Evolutionary conservation across 306 rosid genomes (phyloP).

Genomic region (Luffa aegyptiaca): DNA sequence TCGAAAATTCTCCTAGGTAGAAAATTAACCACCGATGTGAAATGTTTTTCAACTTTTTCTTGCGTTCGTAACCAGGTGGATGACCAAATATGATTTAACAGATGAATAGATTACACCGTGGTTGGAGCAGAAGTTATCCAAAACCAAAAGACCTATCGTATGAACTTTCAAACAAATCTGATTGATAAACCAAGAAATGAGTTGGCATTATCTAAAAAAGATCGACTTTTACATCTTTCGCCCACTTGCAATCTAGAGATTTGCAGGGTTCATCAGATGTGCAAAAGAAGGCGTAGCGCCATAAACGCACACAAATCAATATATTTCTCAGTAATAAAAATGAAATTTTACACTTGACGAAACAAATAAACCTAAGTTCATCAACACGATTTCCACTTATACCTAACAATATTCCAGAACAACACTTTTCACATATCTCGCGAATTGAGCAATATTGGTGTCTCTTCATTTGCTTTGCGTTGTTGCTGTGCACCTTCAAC

Average conservation of each 20-base stretch:
- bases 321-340: conserved; percentile 28
- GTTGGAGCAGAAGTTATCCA: not conserved
- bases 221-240: not conserved
- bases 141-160: not conserved
- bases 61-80: not conserved
- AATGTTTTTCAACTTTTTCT: not conserved
- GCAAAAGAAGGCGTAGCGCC: not conserved
- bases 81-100: not conserved
- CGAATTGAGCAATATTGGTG: conserved; percentile 25
- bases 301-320: not conserved
- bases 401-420: conserved; percentile 14
- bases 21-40: not conserved
- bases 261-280: not conserved
- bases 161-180: not conserved
- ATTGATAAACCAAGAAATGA: not conserved
- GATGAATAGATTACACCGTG: too few species aligned
- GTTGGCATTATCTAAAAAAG: not conserved
- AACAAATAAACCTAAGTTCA: conserved; percentile 34
- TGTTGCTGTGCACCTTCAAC: conserved; percentile 32
- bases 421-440: conserved; percentile 28
- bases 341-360: conserved; percentile 45
- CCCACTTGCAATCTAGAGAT: not conserved
- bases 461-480: conserved; percentile 20
- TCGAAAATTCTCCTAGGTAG: too few species aligned
- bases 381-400: conserved; percentile 19